phyloP scores from a whole-genome alignment of 176 grass and related monocot species.

The Otatea glauca region DNA sequence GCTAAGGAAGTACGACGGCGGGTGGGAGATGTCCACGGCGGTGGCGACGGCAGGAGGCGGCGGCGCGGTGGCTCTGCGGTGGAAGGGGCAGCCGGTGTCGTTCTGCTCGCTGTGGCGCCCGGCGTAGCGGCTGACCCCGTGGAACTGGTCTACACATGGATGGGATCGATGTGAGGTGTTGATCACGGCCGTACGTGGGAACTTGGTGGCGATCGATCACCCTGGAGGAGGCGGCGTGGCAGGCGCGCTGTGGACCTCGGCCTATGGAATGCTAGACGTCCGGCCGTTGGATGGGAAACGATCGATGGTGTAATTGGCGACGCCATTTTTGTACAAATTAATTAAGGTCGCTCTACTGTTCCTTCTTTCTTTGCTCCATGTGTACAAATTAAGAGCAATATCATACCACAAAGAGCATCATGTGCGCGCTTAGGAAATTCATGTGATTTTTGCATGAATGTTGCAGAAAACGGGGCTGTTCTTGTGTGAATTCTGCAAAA shows the following conservation, averaged over 20 bases:
- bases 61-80: conserved; percentile 62
- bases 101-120: conserved; percentile 95
- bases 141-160: neutral
- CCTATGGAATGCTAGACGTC: neutral
- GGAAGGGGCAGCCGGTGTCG: conserved; percentile 86
- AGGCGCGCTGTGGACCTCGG: neutral
- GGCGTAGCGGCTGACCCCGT: neutral
- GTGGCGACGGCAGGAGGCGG: conserved; percentile 9
- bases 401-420: neutral
- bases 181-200: conserved; percentile 21
- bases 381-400: neutral
- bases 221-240: neutral
- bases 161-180: neutral
- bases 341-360: neutral
- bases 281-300: neutral
- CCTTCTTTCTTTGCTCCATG: neutral
- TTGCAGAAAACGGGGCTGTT: neutral
- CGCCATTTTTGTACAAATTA: conserved; percentile 42
- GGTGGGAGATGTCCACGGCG: conserved; percentile 70
- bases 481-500: neutral
- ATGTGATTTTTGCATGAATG: neutral
- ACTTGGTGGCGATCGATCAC: neutral
- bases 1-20: conserved; percentile 84
- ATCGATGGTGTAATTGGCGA: neutral
- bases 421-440: neutral